These are phyloP conservation scores for Rhizophora apiculata DNA, from an alignment of 345 rosid genomes.

Conservation along the genomic window DNA sequence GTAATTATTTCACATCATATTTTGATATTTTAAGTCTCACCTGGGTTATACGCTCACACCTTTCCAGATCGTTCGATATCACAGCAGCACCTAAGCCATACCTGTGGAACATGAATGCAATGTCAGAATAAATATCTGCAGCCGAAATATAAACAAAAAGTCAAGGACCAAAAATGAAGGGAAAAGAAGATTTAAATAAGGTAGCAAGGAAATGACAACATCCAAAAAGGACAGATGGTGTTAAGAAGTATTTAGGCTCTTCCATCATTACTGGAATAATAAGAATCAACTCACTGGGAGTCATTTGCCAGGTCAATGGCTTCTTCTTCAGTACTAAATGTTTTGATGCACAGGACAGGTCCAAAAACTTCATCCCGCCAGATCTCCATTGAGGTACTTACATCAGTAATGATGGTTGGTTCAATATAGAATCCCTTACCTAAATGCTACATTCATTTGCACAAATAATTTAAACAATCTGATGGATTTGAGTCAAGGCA, in stretches of 20 bases:
- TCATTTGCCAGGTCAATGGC: conserved; percentile 93
- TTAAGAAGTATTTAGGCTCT: too few relatives aligned
- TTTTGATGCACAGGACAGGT: conserved; percentile 87
- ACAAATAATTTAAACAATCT: conserved; percentile 12
- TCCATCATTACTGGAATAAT: too few relatives aligned
- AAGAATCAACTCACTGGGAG: conserved; percentile 56
- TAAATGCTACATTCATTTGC: conserved; percentile 54
- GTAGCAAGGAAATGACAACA: not conserved
- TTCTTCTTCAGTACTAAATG: conserved; percentile 88
- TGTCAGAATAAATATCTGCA: conserved; percentile 11
- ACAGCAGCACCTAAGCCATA: conserved; percentile 90
- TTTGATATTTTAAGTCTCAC: conserved; percentile 32
- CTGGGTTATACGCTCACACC: conserved; percentile 93
- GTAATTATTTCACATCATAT: not conserved
- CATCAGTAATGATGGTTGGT: conserved; percentile 73
- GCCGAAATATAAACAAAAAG: not conserved
- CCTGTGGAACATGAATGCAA: conserved; percentile 32
- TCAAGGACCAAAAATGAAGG: not conserved
- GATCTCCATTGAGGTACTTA: conserved; percentile 85
- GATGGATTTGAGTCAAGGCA: conserved; percentile 14
- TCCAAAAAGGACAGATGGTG: too few relatives aligned
- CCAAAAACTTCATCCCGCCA: conserved; percentile 99
- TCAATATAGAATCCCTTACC: conserved; percentile 78
- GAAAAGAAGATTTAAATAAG: not conserved
- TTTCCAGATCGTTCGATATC: conserved; percentile 81